Percentiles rank a stretch among this genome's conserved stretches.
phyloP scores from a whole-genome alignment of 2,329 filamentous ascomycete genomes.

The Rhytidhysteron rufulum region DNA sequence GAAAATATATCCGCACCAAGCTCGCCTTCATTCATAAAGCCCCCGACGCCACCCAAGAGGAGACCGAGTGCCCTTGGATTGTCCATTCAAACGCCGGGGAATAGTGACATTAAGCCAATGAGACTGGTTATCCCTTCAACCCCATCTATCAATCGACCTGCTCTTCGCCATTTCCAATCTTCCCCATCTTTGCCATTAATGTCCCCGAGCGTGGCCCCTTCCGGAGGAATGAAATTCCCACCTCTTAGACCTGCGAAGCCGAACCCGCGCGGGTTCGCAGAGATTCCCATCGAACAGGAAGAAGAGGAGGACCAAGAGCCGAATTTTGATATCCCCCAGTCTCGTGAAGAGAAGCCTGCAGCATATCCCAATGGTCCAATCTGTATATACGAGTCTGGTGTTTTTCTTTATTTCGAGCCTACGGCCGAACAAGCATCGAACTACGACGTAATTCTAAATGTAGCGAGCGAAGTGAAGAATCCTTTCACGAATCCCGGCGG shows the following conservation, averaged over 20 bases:
- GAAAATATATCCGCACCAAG: constrained; percentile 58
- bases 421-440: constrained; percentile 70
- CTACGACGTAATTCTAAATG: constrained; percentile 82
- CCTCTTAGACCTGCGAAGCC: constrained; percentile 30
- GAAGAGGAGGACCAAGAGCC: constrained; percentile 56
- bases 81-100: constrained; percentile 62
- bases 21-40: constrained; percentile 77
- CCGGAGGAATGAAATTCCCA: constrained; percentile 51
- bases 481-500: constrained; percentile 53
- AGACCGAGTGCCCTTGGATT: constrained; percentile 76
- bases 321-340: constrained; percentile 55
- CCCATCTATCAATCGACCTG: constrained; percentile 48
- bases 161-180: constrained; percentile 59
- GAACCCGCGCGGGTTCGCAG: constrained; percentile 38
- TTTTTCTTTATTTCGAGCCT: constrained; percentile 77
- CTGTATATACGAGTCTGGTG: constrained; percentile 72
- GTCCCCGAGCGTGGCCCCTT: constrained; percentile 48
- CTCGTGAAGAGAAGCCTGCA: constrained; percentile 66
- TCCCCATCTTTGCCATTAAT: constrained; percentile 57
- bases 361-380: constrained; percentile 80
- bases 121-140: constrained; percentile 57
- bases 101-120: constrained; percentile 55
- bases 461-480: constrained; percentile 76
- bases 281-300: constrained; percentile 69
- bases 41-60: constrained; percentile 63